Conservation (phyloP, 495 filamentous ascomycete species). For the Parathielavia appendiculata region DNA sequence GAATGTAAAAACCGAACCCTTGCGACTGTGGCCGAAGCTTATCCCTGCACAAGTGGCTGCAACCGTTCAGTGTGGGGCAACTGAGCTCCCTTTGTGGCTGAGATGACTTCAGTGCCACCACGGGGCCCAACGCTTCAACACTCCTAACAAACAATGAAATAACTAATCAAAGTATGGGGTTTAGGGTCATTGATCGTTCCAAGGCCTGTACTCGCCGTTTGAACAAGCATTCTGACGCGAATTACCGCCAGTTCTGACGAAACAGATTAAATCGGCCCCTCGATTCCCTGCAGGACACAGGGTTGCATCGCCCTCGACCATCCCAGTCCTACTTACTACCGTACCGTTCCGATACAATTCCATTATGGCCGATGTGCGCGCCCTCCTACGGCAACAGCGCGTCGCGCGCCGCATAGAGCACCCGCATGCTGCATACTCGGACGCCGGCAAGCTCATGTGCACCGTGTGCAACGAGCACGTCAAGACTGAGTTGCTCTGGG, state of each 20-base stretch:
- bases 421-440: conserved; percentile 57
- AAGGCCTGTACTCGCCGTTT: neutral
- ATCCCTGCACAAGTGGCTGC: conserved; percentile 10
- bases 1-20: neutral
- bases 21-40: conserved; percentile 22
- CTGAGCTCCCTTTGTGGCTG: conserved; percentile 7
- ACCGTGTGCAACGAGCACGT: conserved; percentile 53
- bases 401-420: conserved; percentile 67
- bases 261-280: neutral
- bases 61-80: neutral
- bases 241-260: neutral
- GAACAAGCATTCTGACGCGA: neutral
- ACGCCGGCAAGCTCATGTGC: conserved; percentile 56
- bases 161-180: too few species aligned
- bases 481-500: conserved; percentile 59
- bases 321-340: neutral
- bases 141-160: neutral
- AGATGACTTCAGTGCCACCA: neutral
- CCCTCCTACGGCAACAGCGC: conserved; percentile 76
- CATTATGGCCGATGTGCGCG: conserved; percentile 76
- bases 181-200: neutral
- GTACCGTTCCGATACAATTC: too few species aligned
- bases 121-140: neutral
- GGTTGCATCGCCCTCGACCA: neutral
- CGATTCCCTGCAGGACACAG: neutral